These are phyloP conservation scores for Vaccinium corymbosum DNA, from an alignment of 148 eudicot genomes.

Conservation along the genomic window DNA sequence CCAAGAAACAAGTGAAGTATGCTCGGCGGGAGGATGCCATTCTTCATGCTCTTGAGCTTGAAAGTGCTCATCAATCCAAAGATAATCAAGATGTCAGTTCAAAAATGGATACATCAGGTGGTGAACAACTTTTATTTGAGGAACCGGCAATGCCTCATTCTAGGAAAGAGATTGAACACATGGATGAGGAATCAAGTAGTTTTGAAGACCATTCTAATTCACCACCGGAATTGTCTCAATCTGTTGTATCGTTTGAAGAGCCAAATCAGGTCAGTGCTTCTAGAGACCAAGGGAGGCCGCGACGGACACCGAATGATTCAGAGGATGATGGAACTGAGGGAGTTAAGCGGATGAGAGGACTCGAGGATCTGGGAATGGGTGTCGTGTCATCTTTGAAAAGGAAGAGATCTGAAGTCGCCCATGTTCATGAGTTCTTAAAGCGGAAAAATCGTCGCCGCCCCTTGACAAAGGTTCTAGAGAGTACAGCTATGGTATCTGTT, in stretches of 20 bases:
- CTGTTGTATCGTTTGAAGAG: conserved; percentile 60
- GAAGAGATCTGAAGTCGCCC: conserved; percentile 60
- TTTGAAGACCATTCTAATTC: conserved; percentile 40
- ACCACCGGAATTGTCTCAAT: conserved; percentile 51
- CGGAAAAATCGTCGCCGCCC: conserved; percentile 61
- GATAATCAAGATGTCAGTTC: conserved; percentile 20
- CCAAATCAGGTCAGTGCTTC: conserved; percentile 28
- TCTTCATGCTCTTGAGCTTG: conserved; percentile 79
- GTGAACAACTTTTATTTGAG: conserved; percentile 26
- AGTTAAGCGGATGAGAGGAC: conserved; percentile 80
- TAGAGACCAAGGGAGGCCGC: conserved; percentile 38
- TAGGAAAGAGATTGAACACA: conserved; percentile 29
- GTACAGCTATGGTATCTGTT: conserved; percentile 63
- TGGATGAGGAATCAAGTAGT: conserved; percentile 38
- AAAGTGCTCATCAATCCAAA: conserved; percentile 41
- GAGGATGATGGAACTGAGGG: conserved; percentile 91
- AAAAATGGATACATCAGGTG: conserved; percentile 17
- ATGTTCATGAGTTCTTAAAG: conserved; percentile 61
- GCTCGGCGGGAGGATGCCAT: conserved; percentile 85
- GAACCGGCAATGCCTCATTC: conserved; percentile 23
- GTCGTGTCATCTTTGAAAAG: conserved; percentile 41
- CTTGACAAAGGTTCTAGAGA: conserved; percentile 67
- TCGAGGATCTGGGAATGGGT: conserved; percentile 67
- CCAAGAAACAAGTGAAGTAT: conserved; percentile 57
- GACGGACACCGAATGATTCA: conserved; percentile 69